A percentile compares a stretch with the other conserved stretches of the same genome.
phyloP scores from a whole-genome alignment of 2,329 filamentous ascomycete genomes.

The Microcyclosporella mali region DNA sequence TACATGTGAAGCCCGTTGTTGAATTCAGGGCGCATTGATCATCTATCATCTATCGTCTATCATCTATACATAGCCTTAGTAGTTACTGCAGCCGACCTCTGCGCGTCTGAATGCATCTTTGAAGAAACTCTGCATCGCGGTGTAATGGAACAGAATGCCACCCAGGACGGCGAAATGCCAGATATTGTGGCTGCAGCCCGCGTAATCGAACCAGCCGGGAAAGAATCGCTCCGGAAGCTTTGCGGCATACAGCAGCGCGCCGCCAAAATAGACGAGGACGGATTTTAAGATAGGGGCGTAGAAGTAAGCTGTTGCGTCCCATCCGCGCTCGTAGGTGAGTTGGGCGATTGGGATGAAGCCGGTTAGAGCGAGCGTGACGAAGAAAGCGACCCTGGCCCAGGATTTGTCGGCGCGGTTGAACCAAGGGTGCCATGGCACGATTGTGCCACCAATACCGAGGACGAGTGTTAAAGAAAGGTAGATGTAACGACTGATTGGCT shows the following conservation, averaged over 20 bases:
- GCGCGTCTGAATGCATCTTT: constrained; percentile 44
- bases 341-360: constrained; percentile 86
- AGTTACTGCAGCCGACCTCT: constrained; percentile 24
- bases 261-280: constrained; percentile 74
- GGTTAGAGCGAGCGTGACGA: constrained; percentile 76
- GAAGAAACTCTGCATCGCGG: constrained; percentile 94
- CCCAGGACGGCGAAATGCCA: constrained; percentile 94
- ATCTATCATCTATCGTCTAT: too few species aligned
- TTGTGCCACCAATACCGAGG: constrained; percentile 78
- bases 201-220: constrained; percentile 89
- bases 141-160: constrained; percentile 95
- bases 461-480: constrained; percentile 79
- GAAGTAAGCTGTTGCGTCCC: constrained; percentile 78
- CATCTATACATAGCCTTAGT: constrained; percentile 12
- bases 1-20: too few species aligned
- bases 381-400: constrained; percentile 88
- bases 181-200: constrained; percentile 92
- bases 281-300: constrained; percentile 85
- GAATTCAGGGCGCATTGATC: too few species aligned
- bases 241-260: constrained; percentile 81
- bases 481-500: constrained; percentile 74
- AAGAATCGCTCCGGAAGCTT: constrained; percentile 90
- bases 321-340: constrained; percentile 68
- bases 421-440: constrained; percentile 89
- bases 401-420: constrained; percentile 93